Base-by-base conservation (phyloP, 1,284 basidiomycete genomes). In the Trichosporon inkin region DNA sequence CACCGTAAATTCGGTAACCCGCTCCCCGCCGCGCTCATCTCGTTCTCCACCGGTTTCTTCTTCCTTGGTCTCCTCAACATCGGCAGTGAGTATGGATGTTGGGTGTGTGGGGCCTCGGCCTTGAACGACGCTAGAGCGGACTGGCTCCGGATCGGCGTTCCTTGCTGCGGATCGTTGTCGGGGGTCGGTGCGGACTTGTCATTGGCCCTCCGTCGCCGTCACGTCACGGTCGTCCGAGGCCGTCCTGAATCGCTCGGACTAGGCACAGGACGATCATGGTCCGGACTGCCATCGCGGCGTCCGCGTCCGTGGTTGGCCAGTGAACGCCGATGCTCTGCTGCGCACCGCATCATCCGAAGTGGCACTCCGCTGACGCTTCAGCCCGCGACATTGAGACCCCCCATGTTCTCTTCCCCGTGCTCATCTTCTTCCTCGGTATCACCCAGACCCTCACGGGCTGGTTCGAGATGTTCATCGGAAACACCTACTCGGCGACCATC, bases 381-480 rank as follows among this genome's bases (percentile, higher is more conserved):
- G 60, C 53, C n/a, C 63, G 63, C 17, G 63, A 53, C 20, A 55
- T 64, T 39, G 57, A 41, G 37, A n/a, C 17, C 1, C 57, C 63
- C 39, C 19, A 37, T 47, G 55, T 49, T 39, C 47, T 34, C 44
- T 53, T 63, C 40, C 60, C 64, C 5, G 20, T 57, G 10, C 56
- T 65, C 32, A 61, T 61, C 61, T 55, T 64, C 52, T 58, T 64
- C 49, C 44, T 62, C 37, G 63, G 63, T 16, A 55, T 64, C 49
- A 62, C 63, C 19, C 63, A 64, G 60, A 60, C 60, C 0, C 58
- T 64, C 19, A 54, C 53, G 37, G 63, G 63, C 35, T 64, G 63
- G 63, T 64, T 64, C 28, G 63, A 64, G 58, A 64, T 64, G 63
- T 64, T 64, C 51, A 61, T 64, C 60, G 63, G 63, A 4, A 64